Evolutionary conservation across 129 eudicot species (phyloP).

Genomic region (Logfia minima): DNA sequence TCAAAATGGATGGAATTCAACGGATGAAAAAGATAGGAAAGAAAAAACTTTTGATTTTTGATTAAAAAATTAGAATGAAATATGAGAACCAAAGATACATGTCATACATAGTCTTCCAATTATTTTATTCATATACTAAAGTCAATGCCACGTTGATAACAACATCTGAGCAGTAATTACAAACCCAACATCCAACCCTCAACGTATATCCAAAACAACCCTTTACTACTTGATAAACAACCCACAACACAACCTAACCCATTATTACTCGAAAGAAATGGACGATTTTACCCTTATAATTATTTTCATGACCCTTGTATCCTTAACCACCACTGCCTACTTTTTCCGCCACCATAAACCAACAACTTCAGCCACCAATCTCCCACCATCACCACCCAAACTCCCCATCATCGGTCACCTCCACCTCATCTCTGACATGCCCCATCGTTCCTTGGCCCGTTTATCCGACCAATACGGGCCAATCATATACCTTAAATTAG

Average conservation of each 20-base stretch:
- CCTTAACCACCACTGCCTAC: constrained; percentile 4
- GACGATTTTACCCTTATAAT: not conserved
- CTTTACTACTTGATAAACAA: not conserved
- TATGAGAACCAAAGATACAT: too few relatives aligned
- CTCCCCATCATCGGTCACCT: constrained; percentile 16
- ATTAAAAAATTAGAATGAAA: too few relatives aligned
- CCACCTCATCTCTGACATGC: constrained; percentile 16
- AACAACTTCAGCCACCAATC: not conserved
- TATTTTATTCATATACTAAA: not conserved
- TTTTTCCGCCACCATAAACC: not conserved
- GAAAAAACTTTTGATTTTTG: too few relatives aligned
- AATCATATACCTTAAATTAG: not conserved
- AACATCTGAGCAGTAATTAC: not conserved
- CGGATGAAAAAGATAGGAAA: too few relatives aligned
- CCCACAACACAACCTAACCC: not conserved
- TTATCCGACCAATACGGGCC: constrained; percentile 3
- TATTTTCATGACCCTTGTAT: not conserved
- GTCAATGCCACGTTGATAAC: not conserved
- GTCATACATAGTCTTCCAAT: too few relatives aligned
- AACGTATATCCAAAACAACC: not conserved
- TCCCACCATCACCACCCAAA: constrained; percentile 22
- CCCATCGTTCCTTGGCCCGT: not conserved
- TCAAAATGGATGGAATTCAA: too few relatives aligned
- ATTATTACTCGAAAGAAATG: constrained; percentile 1
- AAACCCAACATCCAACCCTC: constrained; percentile 6